These are phyloP conservation scores for Rhizopogon hawkerae DNA, from an alignment of 1,284 basidiomycete genomes.

Conservation along the genomic window DNA sequence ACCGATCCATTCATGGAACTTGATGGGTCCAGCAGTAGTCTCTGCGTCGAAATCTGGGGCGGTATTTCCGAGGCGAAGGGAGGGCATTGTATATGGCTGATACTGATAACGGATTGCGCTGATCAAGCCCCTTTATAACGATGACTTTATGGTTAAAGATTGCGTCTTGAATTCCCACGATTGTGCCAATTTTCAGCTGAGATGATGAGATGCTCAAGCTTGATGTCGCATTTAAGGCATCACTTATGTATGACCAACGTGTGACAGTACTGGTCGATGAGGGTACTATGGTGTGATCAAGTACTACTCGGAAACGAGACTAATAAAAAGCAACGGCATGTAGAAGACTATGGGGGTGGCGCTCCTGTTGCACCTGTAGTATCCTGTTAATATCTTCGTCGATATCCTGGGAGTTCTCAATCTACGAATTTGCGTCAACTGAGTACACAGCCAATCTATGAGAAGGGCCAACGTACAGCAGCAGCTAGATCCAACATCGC, in stretches of 20 bases:
- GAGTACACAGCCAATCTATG: constrained; percentile 11
- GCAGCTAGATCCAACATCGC: constrained; percentile 92
- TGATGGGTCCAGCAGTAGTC: constrained; percentile 70
- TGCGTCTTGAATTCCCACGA: constrained; percentile 43
- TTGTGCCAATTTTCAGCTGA: background rate
- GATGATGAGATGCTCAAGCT: constrained; percentile 16
- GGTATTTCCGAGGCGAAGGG: constrained; percentile 67
- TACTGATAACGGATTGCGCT: background rate
- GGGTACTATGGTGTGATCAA: background rate
- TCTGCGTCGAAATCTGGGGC: constrained; percentile 81
- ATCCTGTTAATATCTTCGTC: constrained; percentile 90
- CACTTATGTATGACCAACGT: background rate
- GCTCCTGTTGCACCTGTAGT: constrained; percentile 75
- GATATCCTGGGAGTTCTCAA: constrained; percentile 78
- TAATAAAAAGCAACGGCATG: constrained; percentile 90
- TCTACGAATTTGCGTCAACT: constrained; percentile 39
- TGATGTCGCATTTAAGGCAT: too few relatives aligned
- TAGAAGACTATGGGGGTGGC: constrained; percentile 86
- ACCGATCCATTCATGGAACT: constrained; percentile 89
- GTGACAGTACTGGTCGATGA: background rate
- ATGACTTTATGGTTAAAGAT: constrained; percentile 25
- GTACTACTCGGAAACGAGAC: constrained; percentile 4
- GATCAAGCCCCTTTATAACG: background rate
- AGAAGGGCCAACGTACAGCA: constrained; percentile 50
- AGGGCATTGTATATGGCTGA: constrained; percentile 24